These are phyloP conservation scores for Byssochlamys sp. DNA, from an alignment of 2,329 filamentous ascomycete genomes.

Conservation along the genomic window DNA sequence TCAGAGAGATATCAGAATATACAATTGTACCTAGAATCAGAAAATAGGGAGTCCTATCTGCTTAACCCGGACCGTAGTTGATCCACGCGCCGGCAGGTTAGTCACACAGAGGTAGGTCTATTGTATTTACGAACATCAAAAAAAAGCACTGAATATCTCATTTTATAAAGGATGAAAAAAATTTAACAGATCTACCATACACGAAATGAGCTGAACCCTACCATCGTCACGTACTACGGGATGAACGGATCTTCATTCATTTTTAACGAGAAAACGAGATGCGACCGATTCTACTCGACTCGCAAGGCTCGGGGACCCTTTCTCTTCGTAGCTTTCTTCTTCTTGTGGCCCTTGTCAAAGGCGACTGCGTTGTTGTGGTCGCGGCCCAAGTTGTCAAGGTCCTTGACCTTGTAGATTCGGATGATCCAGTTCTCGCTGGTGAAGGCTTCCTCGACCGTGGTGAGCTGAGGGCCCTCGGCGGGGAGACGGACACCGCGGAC, in stretches of 20 bases:
- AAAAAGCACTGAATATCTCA: background rate
- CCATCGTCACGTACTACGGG: background rate
- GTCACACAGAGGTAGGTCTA: too few relatives aligned
- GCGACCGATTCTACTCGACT: constrained; percentile 26
- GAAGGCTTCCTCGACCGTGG: constrained; percentile 89
- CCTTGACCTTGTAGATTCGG: constrained; percentile 98
- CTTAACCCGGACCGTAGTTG: too few relatives aligned
- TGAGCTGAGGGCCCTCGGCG: constrained; percentile 73
- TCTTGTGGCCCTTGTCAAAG: constrained; percentile 45
- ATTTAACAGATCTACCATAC: background rate
- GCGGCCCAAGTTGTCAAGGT: constrained; percentile 88
- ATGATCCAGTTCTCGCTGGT: constrained; percentile 99
- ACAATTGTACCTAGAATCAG: too few relatives aligned
- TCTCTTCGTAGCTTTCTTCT: constrained; percentile 39
- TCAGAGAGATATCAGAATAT: too few relatives aligned
- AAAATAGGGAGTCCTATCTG: too few relatives aligned
- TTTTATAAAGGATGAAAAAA: background rate
- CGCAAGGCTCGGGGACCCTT: constrained; percentile 36
- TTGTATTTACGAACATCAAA: background rate
- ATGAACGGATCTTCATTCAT: background rate
- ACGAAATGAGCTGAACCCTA: background rate
- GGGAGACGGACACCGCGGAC: constrained; percentile 75
- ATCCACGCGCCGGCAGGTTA: too few relatives aligned
- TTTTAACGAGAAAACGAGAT: constrained; percentile 1
- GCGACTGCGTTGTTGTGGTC: constrained; percentile 61